Base-by-base conservation (phyloP, 148 eudicot species). In the Camellia japonica region DNA sequence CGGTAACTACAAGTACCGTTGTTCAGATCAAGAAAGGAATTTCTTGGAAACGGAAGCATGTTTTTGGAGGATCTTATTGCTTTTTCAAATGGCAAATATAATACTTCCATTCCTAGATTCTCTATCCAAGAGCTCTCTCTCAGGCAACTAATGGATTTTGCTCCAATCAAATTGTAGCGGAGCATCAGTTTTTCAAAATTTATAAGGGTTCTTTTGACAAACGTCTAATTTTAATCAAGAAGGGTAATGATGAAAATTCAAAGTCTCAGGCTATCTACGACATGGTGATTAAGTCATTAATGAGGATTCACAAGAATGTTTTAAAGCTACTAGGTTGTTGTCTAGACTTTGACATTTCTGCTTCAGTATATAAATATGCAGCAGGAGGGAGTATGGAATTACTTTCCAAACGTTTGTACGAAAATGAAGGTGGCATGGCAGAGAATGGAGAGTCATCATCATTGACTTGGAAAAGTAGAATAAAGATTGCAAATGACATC, bases 381-480 rank as follows among this genome's bases (percentile, higher is more conserved):
- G 61, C 2, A 9, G 16, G 2, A 13, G 71, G 19, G 0, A 30
- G 63, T 69, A 1, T 6, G 0, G 7, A 12, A 68, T 51, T 13
- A 55, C 13, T 63, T n/a, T 62, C 65, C 4, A 18, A 4, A 4
- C 10, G 2, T 10, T 63, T 63, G 41, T 2, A 63, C 41, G 41
- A 63, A n/a, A 63, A 5, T 7, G 7, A 3, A 23, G 13, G 67
- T 2, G 3, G 41, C 2, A 20, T 2, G 2, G 3, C 10, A 9
- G 65, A 4, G 16, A 23, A 42, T 30, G 8, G 16, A 1, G 11
- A 12, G 2, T 14, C 49, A 52, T 52, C 52, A 49, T 4, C 7
- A 55, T 55, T 74, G 4, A 6, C 71, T 3, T 81, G 79, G 83
- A 68, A 64, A 58, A 56, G 4, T 18, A 66, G 83, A 49, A 52